A percentile compares a stretch with the other conserved stretches of the same genome.
These are phyloP conservation scores for Penicillium sp. DNA, from an alignment of 2,329 filamentous ascomycete species.

Conservation along the genomic window DNA sequence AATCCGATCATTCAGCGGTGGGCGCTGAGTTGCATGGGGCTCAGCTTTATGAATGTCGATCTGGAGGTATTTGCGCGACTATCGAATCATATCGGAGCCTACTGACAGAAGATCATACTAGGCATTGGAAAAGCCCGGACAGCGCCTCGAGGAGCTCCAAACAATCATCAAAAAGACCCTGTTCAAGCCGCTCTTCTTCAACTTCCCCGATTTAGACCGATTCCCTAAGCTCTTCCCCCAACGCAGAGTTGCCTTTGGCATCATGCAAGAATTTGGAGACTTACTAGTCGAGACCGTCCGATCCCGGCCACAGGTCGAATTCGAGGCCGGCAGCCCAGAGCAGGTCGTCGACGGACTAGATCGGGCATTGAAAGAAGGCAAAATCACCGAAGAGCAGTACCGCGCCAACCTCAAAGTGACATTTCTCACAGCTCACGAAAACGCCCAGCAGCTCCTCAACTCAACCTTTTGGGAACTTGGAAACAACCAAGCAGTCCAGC, in stretches of 20 bases:
- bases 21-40: slow-evolving; percentile 28
- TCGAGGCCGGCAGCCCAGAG: slow-evolving; percentile 5
- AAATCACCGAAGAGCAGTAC: slow-evolving; percentile 38
- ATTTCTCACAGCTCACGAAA: slow-evolving; percentile 46
- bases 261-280: slow-evolving; percentile 28
- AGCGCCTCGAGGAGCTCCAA: slow-evolving; percentile 26
- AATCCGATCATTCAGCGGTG: slow-evolving; percentile 27
- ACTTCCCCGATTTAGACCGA: slow-evolving; percentile 27
- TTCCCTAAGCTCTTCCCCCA: slow-evolving; percentile 21
- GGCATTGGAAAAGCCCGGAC: slow-evolving; percentile 22
- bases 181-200: slow-evolving; percentile 28
- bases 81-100: neutral
- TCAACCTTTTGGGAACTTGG: slow-evolving; percentile 41
- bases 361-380: slow-evolving; percentile 22
- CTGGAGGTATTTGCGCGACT: slow-evolving; percentile 17
- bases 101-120: slow-evolving; percentile 5
- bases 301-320: neutral
- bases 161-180: slow-evolving; percentile 28
- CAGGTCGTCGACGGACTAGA: slow-evolving; percentile 26
- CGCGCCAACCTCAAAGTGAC: slow-evolving; percentile 43
- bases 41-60: slow-evolving; percentile 27
- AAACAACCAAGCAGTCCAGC: slow-evolving; percentile 33
- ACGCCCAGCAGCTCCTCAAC: slow-evolving; percentile 40
- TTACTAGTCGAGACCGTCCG: slow-evolving; percentile 15
- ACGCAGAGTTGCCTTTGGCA: slow-evolving; percentile 21